Evolutionary conservation across 306 rosid species (phyloP), one percentile per base, ranked within the genome.

Genomic region (Macrotyloma uniflorum): DNA sequence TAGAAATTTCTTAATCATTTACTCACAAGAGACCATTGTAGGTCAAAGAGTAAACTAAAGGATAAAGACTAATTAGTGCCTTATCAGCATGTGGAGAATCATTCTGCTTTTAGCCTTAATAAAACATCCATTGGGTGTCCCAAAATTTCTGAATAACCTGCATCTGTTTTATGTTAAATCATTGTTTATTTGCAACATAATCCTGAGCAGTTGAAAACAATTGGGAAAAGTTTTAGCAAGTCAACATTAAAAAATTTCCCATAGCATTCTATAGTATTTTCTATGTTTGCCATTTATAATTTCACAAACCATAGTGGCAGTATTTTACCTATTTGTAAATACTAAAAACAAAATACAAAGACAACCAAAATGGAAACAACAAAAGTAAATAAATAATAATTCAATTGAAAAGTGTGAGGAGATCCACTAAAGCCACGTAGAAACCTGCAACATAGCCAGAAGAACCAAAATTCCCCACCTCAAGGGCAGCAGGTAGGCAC

Each of bases 401-500:
- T 67, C 59, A 18, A 64, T 55, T 65, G 50, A 82, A 32, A 75
- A 53, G 24, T 42, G 35, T 67, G 38, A 80, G 46, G 70, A 70
- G 72, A 82, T 69, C 77, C 66, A 77, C 79, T 74, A 76, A 86
- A 84, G 88, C 88, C 78, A 85, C 19, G 81, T 82, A 70, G 83
- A 87, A 83, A 88, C 86, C 88, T 78, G 79, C 85, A 82, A 76
- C 63, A 84, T 64, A 80, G 70, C 69, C 85, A 85, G 82, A 79
- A 86, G 86, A 82, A 84, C 79, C 82, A 86, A 82, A 82, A 85
- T 64, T 83, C 81, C 92, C 87, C 81, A 96, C 99, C 99, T 96
- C 96, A 81, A 96, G 99, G 63, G 98, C 97, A 84, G 98, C 87
- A 80, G 99, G 99, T 75, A 96, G 90, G 85, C 98, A 91, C 64